phyloP scores from a whole-genome alignment of 176 grass and related monocot genomes.

The Microstegium vimineum region DNA sequence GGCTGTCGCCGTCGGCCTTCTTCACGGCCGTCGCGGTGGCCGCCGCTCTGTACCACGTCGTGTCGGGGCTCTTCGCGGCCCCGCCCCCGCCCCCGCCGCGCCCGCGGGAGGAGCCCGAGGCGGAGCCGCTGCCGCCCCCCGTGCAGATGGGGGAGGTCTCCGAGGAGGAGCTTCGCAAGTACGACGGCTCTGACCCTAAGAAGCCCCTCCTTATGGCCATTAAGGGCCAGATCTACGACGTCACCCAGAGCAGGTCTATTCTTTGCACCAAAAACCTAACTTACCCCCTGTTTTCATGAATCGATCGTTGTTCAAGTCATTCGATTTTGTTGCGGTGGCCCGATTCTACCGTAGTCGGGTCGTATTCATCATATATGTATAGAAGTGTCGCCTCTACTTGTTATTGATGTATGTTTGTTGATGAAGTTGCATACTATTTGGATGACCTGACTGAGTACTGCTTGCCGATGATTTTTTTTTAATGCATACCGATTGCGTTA shows the following conservation, averaged over 20 bases:
- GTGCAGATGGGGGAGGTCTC: constrained; percentile 79
- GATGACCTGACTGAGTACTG: neutral
- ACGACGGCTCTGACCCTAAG: constrained; percentile 13
- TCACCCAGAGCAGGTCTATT: constrained; percentile 66
- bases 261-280: neutral
- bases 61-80: constrained; percentile 57
- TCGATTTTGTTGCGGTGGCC: neutral
- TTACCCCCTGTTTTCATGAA: neutral
- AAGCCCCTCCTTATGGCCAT: constrained; percentile 82
- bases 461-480: neutral
- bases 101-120: constrained; percentile 37
- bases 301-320: neutral
- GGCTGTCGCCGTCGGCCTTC: constrained; percentile 76
- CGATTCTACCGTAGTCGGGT: neutral
- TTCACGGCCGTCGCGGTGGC: constrained; percentile 77
- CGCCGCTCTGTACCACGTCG: constrained; percentile 69
- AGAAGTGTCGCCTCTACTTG: neutral
- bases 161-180: no score
- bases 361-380: neutral
- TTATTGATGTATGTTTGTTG: neutral
- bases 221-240: constrained; percentile 80
- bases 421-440: neutral
- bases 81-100: constrained; percentile 23
- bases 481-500: neutral
- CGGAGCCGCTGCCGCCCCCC: constrained; percentile 76